phyloP scores from a whole-genome alignment of 192 early-diverging fungal genomes.

The Piromyces finnis region DNA sequence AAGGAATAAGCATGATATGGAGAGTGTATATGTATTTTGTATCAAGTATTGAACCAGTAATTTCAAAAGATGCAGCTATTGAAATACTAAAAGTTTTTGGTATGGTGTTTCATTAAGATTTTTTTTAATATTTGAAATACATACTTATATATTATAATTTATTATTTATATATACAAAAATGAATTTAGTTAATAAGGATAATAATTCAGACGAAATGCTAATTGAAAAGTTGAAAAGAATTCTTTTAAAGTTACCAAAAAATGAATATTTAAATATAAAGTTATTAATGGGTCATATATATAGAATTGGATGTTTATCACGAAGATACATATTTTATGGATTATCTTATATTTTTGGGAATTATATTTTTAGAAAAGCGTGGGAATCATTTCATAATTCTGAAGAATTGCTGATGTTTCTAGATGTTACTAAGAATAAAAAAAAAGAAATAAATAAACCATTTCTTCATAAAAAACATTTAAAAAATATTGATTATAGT shows the following conservation, averaged over 20 bases:
- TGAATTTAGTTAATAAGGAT: no score
- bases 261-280: background rate
- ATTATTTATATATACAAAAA: no score
- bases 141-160: no score
- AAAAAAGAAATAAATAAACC: background rate
- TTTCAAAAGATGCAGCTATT: background rate
- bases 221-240: background rate
- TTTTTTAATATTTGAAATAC: no score
- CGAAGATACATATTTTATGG: background rate
- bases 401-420: background rate
- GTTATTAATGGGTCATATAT: background rate
- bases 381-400: background rate
- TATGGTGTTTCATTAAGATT: no score
- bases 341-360: background rate
- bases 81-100: background rate
- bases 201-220: background rate
- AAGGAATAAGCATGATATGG: background rate
- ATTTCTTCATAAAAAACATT: no score
- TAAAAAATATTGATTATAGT: no score
- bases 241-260: background rate
- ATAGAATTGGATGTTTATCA: background rate
- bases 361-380: background rate
- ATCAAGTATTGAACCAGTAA: background rate
- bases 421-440: background rate
- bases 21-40: background rate